A percentile compares a stretch with the other conserved stretches of the same genome.
phyloP scores from a whole-genome alignment of 2,329 filamentous ascomycete genomes.

The Xylariaceae sp. region DNA sequence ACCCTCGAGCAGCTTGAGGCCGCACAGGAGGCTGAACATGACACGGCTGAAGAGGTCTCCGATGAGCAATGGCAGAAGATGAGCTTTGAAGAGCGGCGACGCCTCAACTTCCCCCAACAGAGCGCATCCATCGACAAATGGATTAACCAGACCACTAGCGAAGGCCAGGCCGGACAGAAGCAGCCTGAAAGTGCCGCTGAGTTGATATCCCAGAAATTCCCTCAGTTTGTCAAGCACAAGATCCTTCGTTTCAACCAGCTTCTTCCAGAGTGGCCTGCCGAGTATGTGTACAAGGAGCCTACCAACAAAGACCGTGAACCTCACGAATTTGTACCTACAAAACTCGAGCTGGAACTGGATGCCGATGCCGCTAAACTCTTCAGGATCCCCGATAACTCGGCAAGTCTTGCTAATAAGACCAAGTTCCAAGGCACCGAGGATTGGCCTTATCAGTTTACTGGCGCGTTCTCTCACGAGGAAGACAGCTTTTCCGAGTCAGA shows the following conservation, averaged over 20 bases:
- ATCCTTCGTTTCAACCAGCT: slow-evolving; percentile 79
- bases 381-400: slow-evolving; percentile 64
- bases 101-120: slow-evolving; percentile 43
- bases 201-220: slow-evolving; percentile 75
- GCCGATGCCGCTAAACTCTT: slow-evolving; percentile 85
- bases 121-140: slow-evolving; percentile 40
- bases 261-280: slow-evolving; percentile 75
- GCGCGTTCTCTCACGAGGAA: slow-evolving; percentile 39
- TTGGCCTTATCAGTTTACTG: slow-evolving; percentile 45
- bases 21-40: slow-evolving; percentile 15
- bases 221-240: slow-evolving; percentile 72
- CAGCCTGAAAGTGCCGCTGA: slow-evolving; percentile 72
- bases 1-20: slow-evolving; percentile 1
- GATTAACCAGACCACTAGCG: slow-evolving; percentile 43
- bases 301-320: slow-evolving; percentile 71
- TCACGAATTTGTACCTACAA: slow-evolving; percentile 68
- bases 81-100: slow-evolving; percentile 37
- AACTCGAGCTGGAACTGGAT: slow-evolving; percentile 82
- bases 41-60: slow-evolving; percentile 23
- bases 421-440: slow-evolving; percentile 48
- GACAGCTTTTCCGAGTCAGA: slow-evolving; percentile 46
- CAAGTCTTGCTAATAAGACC: slow-evolving; percentile 48
- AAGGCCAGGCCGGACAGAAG: slow-evolving; percentile 63
- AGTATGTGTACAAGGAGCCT: slow-evolving; percentile 76
- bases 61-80: slow-evolving; percentile 37